These are phyloP conservation scores for Pestalotiopsis sp. DNA, from an alignment of 2,329 filamentous ascomycete species.

Conservation along the genomic window DNA sequence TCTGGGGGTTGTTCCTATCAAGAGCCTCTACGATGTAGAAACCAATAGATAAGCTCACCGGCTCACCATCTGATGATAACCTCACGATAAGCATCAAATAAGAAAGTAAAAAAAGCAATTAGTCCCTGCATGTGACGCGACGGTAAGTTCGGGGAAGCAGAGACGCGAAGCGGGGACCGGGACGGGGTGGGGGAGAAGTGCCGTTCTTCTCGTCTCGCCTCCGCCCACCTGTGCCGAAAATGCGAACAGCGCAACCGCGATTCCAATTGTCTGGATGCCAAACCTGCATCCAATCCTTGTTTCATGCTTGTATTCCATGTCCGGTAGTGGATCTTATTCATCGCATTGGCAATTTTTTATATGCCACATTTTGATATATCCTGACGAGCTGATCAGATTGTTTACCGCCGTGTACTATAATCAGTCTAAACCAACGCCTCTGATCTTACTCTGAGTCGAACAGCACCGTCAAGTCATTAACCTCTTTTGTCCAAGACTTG, in stretches of 20 bases:
- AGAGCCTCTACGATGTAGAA: no score
- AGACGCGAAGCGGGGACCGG: background rate
- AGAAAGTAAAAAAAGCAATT: background rate
- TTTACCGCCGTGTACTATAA: background rate
- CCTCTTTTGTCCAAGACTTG: background rate
- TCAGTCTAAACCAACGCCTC: background rate
- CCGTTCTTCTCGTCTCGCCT: background rate
- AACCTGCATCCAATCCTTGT: background rate
- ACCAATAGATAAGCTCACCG: no score
- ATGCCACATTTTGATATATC: background rate
- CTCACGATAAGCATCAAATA: background rate
- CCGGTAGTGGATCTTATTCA: background rate
- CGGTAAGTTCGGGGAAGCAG: background rate
- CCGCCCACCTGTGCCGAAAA: background rate
- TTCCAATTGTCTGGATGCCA: background rate
- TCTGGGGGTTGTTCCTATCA: no score
- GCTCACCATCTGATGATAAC: no score
- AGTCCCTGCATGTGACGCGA: background rate
- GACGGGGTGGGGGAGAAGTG: background rate
- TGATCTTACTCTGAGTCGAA: background rate
- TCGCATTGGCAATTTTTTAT: background rate
- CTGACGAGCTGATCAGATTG: background rate
- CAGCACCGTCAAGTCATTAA: background rate
- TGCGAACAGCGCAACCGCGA: background rate
- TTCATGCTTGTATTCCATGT: background rate